phyloP scores from a whole-genome alignment of 768 basidiomycete genomes.

The Rhodotorula toruloides region DNA sequence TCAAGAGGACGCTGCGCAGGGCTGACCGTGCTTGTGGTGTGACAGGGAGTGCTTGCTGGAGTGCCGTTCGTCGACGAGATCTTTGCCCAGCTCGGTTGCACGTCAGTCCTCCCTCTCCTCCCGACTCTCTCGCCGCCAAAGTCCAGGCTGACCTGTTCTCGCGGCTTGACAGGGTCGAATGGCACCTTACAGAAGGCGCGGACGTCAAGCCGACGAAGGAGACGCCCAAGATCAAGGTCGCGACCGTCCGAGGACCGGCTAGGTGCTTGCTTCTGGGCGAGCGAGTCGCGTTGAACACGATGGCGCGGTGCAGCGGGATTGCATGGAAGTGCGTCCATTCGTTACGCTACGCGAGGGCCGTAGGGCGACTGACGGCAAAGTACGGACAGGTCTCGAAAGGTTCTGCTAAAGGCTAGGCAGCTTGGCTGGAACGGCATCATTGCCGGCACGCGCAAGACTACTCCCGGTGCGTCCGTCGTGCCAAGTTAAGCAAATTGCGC shows the following conservation, averaged over 20 bases:
- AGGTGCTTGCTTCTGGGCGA: slow-evolving; percentile 84
- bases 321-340: slow-evolving; percentile 69
- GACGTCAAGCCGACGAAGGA: slow-evolving; percentile 72
- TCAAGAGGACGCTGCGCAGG: too few species aligned
- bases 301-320: slow-evolving; percentile 93
- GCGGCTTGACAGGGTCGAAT: slow-evolving; percentile 65
- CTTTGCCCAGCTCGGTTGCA: slow-evolving; percentile 79
- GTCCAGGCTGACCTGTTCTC: not conserved
- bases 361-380: not conserved
- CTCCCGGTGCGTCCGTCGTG: slow-evolving; percentile 59
- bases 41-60: slow-evolving; percentile 73
- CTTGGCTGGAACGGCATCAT: slow-evolving; percentile 81
- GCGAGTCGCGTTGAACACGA: slow-evolving; percentile 81
- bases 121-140: not conserved
- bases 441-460: slow-evolving; percentile 95
- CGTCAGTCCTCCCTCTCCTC: slow-evolving; percentile 55
- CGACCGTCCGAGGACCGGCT: slow-evolving; percentile 84
- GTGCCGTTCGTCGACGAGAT: slow-evolving; percentile 93
- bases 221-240: slow-evolving; percentile 55
- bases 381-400: slow-evolving; percentile 63
- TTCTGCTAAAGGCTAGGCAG: slow-evolving; percentile 69
- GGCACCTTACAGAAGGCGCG: slow-evolving; percentile 84
- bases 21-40: not conserved
- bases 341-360: not conserved
- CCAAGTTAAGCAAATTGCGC: not conserved